Conservation (phyloP, 75 land plant species). For the Sequoia sempervirens region DNA sequence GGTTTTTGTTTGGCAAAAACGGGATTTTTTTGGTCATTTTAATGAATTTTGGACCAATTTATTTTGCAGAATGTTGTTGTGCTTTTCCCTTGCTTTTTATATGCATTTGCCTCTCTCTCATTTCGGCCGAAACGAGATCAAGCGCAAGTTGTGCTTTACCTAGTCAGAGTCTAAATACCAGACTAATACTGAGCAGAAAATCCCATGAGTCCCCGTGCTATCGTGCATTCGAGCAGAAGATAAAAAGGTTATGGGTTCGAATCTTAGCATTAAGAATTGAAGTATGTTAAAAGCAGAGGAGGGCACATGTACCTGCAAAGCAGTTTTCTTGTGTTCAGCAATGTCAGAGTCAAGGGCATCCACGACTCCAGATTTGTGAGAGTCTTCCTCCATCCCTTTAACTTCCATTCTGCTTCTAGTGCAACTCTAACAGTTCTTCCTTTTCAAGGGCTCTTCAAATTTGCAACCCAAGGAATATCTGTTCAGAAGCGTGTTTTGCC, state of each 20-base stretch:
- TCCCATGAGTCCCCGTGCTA: too few relatives aligned
- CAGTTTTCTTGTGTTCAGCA: slow-evolving; percentile 15
- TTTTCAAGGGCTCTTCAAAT: too few relatives aligned
- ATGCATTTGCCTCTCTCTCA: background rate
- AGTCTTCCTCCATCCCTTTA: slow-evolving; percentile 30
- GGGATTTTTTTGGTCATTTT: background rate
- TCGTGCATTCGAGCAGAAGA: background rate
- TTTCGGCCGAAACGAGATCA: background rate
- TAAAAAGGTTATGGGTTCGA: background rate
- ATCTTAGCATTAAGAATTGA: background rate
- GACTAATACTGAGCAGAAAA: too few relatives aligned
- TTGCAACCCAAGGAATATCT: too few relatives aligned
- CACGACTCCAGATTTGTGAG: background rate
- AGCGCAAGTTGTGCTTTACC: background rate
- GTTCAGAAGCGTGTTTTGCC: too few relatives aligned
- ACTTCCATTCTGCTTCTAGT: background rate
- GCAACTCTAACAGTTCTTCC: background rate
- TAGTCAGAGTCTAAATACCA: background rate
- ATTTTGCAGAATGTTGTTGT: background rate
- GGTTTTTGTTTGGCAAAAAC: background rate
- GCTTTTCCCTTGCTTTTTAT: background rate
- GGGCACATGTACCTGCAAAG: slow-evolving; percentile 20
- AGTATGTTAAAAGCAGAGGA: background rate
- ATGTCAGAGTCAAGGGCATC: slow-evolving; percentile 33
- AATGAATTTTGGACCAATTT: background rate